Base-by-base conservation (phyloP, 2,329 filamentous ascomycete species). In the Aureobasidium uvarum region DNA sequence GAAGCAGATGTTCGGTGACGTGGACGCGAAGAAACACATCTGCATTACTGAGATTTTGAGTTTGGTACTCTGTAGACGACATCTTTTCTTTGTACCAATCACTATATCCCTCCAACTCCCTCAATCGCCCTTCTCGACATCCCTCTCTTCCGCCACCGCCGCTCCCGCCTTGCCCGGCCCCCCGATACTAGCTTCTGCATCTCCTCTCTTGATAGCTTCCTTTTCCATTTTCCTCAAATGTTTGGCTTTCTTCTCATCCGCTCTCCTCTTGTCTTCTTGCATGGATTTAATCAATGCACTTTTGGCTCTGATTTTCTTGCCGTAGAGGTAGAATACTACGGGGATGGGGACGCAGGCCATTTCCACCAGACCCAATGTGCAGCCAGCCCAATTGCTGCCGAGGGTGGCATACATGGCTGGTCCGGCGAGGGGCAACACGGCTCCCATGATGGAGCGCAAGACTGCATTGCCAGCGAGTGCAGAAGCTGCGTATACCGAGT, bases 391-490 rank as follows among this genome's bases (percentile, higher is more conserved):
- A 68, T 91, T 88, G 0, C 90, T 86, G 0, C 88, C 87, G 11
- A 96, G 78, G 0, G 80, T 79, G 1, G 73, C 73, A 73, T 94
- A 96, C 84, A 96, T 87, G 28, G 82, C 81, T 0, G 89, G 83
- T 0, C 90, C 91, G 2, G 89, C 89, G 0, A 96, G 80, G 0
- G 92, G 92, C 13, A 96, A 78, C 0, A 86, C 84, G n/a, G 88
- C 92, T n/a, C 91, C 92, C 64, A 93, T 81, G 7, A 89, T 74
- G 65, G 85, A 89, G 39, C 92, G 81, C 18, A 91, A 81, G 2
- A 96, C 89, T 0, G 89, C 85, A 70, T 95, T 96, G 0, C 90
- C 89, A 0, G 91, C 91, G 39, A 96, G 80, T 0, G 92, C 91
- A 2, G 86, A 90, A 0, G 92, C 91, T 1, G 91, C 87, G 73